Base-by-base conservation (phyloP, 768 basidiomycete genomes). In the Suillus fuscotomentosus region DNA sequence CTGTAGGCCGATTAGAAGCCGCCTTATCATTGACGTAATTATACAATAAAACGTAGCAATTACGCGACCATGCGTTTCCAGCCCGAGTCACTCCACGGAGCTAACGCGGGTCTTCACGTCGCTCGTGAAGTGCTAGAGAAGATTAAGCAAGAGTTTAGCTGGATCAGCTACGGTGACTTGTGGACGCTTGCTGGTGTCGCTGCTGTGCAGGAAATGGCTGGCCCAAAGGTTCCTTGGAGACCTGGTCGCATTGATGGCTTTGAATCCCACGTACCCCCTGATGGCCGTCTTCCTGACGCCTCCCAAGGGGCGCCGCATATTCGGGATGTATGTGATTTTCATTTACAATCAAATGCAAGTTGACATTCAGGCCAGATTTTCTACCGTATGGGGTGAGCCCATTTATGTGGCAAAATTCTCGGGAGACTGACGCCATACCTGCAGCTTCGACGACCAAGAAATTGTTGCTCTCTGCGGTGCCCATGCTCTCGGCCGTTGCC, bases 61-160 rank as follows among this genome's bases (percentile, higher is more conserved):
- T 95, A 94, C 69, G 97, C 97, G 3, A 98, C 97, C 27, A 99
- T 99, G 97, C 91, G 97, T 63, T 99, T 98, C 78, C 86, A 88
- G 61, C 92, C 97, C 47, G 97, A 99, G 75, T 73, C 95, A 13
- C 73, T 83, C 36, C 95, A 99, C 73, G 86, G 81, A 42, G 95
- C 94, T 59, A 97, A 97, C 77, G 86, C 86, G 34, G 95, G 95
- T 34, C 82, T 97, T 62, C 77, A 90, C 65, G 73, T 94, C 62
- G 96, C 94, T 47, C 92, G 97, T 63, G 82, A 76, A 6, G 76
- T 92, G 64, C 89, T 98, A 86, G 92, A 97, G 73, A 84, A 90
- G 63, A 76, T 98, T 73, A 96, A 99, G 81, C 72, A 87, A 61
- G 86, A 97, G 70, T 94, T 91, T 81, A 84, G 88, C 0, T 96